These are phyloP conservation scores for Cercis canadensis DNA, from an alignment of 306 rosid species.

Conservation along the genomic window DNA sequence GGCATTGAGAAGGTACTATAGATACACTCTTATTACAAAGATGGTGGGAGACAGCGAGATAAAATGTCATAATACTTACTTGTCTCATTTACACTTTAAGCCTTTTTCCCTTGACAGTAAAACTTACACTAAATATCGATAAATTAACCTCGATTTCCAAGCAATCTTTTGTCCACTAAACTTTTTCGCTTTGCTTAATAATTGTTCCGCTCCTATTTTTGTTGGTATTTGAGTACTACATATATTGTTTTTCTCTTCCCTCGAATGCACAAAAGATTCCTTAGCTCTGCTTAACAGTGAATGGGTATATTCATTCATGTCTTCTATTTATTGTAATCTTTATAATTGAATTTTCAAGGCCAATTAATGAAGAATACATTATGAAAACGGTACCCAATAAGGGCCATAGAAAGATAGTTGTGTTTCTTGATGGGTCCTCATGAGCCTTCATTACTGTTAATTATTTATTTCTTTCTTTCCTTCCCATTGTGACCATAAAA, in stretches of 20 bases:
- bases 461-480: conserved; percentile 2
- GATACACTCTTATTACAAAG: background rate
- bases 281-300: background rate
- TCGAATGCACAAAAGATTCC: conserved; percentile 11
- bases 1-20: too few relatives aligned
- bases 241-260: background rate
- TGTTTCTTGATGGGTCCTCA: conserved; percentile 2
- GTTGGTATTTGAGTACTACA: background rate
- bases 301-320: background rate
- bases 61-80: conserved; percentile 9
- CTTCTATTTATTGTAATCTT: background rate
- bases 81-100: conserved; percentile 15
- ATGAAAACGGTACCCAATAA: too few relatives aligned
- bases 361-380: background rate
- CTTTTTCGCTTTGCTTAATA: conserved; percentile 26
- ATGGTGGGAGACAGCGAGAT: conserved; percentile 36
- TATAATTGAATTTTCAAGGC: conserved; percentile 3
- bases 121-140: too few relatives aligned
- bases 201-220: conserved; percentile 34
- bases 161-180: too few relatives aligned
- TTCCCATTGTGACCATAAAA: conserved; percentile 5
- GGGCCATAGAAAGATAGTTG: background rate
- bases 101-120: conserved; percentile 15
- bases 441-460: background rate
- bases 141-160: too few relatives aligned